phyloP scores from a whole-genome alignment of 2,329 filamentous ascomycete genomes.

The Stemphylium lycopersici region DNA sequence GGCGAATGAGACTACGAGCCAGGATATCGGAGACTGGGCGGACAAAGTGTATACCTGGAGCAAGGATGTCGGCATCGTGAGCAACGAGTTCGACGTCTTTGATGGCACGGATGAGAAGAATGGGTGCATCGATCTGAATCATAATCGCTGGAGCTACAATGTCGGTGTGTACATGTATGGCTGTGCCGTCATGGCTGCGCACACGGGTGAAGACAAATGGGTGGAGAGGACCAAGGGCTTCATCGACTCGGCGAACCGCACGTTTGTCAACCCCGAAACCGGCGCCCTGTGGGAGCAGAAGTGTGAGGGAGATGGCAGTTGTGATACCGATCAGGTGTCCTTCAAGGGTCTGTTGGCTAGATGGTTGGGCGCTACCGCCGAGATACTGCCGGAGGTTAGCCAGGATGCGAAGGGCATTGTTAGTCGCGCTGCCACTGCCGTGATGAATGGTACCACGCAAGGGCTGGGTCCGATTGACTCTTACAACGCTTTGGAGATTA shows the following conservation, averaged over 20 bases:
- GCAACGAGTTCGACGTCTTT: constrained; percentile 56
- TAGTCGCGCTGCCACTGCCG: constrained; percentile 14
- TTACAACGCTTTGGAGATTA: constrained; percentile 25
- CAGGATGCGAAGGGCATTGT: constrained; percentile 21
- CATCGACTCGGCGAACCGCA: constrained; percentile 32
- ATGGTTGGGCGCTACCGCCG: constrained; percentile 35
- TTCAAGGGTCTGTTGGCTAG: constrained; percentile 60
- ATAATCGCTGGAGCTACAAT: constrained; percentile 56
- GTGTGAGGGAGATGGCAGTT: constrained; percentile 64
- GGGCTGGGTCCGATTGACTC: constrained; percentile 19
- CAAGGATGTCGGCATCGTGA: constrained; percentile 55
- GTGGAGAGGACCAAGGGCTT: constrained; percentile 43
- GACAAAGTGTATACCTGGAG: constrained; percentile 65
- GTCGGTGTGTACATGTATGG: constrained; percentile 62
- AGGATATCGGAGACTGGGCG: constrained; percentile 61
- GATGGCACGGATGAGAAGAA: constrained; percentile 57
- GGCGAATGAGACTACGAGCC: constrained; percentile 60
- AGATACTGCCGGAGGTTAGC: constrained; percentile 25
- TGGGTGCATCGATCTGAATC: constrained; percentile 50
- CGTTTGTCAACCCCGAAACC: constrained; percentile 28
- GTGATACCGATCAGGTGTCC: constrained; percentile 71
- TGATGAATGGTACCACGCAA: constrained; percentile 12
- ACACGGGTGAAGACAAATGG: constrained; percentile 30
- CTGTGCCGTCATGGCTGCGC: constrained; percentile 34
- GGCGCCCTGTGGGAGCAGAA: constrained; percentile 60